A percentile compares a stretch with the other conserved stretches of the same genome.
Evolutionary conservation across 2,329 filamentous ascomycete species (phyloP).

Genomic region (Elsinoe arachidis): DNA sequence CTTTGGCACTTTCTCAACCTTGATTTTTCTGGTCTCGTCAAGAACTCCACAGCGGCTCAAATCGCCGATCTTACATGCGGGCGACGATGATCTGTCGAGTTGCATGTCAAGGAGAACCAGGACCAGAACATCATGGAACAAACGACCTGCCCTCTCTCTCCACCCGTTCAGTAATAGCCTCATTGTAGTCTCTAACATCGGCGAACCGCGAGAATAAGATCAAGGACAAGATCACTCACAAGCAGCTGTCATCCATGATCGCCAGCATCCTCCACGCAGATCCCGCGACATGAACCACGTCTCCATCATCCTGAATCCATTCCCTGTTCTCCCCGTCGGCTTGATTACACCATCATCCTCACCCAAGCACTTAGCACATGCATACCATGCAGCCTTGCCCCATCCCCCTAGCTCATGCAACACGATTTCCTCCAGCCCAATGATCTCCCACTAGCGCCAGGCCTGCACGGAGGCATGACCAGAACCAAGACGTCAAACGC

Average conservation of each 20-base stretch:
- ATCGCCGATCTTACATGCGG: not conserved
- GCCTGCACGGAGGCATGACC: no score
- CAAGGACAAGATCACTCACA: not conserved
- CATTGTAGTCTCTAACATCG: not conserved
- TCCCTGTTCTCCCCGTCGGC: no score
- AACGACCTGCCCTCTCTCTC: not conserved
- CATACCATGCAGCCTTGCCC: no score
- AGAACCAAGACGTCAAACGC: no score
- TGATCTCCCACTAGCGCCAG: no score
- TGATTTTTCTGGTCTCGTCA: not conserved
- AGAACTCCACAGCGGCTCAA: slow-evolving; percentile 9
- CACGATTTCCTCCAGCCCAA: no score
- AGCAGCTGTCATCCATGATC: not conserved
- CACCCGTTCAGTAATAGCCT: not conserved
- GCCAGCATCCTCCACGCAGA: not conserved
- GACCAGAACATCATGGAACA: not conserved
- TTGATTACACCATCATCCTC: no score
- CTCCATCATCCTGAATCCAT: no score
- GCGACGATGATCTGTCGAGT: not conserved
- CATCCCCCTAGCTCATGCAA: no score
- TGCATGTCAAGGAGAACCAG: no score
- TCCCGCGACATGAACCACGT: not conserved
- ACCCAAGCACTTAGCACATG: no score
- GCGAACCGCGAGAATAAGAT: not conserved
- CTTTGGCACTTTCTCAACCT: not conserved